phyloP scores from a whole-genome alignment of 176 grass and related monocot species.

The sorghum (Sorghum bicolor) region DNA sequence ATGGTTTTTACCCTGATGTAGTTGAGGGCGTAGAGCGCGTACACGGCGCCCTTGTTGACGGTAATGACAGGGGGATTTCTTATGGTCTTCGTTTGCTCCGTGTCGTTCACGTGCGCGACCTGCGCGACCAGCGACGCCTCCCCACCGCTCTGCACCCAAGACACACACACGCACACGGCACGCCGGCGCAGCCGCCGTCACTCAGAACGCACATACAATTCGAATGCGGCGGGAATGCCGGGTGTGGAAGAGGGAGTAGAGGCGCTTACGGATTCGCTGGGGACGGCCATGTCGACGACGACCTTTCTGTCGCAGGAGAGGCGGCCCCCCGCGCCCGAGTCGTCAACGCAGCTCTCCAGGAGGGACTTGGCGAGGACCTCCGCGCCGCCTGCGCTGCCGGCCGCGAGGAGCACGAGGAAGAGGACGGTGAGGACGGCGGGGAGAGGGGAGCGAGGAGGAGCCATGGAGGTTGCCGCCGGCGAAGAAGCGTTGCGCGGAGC shows the following conservation, averaged over 20 bases:
- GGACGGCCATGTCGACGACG: conserved; percentile 67
- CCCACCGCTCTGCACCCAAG: conserved; percentile 52
- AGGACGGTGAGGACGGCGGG: neutral
- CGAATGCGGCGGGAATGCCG: neutral
- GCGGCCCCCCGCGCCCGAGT: conserved; percentile 33
- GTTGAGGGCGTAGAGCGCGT: conserved; percentile 49
- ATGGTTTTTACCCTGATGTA: conserved; percentile 62
- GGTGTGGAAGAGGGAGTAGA: neutral
- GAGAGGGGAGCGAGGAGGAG: neutral
- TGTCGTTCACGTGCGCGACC: conserved; percentile 52
- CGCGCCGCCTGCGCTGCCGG: neutral
- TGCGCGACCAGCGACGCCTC: conserved; percentile 73
- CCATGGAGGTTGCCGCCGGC: neutral
- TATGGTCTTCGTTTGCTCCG: conserved; percentile 36
- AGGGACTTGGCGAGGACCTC: conserved; percentile 82
- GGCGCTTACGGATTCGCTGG: conserved; percentile 50
- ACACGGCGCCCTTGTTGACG: conserved; percentile 60
- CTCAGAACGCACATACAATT: neutral
- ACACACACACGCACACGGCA: neutral
- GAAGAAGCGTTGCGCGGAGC: neutral
- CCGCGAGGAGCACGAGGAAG: conserved; percentile 1
- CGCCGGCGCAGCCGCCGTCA: neutral
- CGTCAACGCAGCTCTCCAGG: conserved; percentile 40
- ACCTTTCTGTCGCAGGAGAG: conserved; percentile 65
- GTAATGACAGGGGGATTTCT: conserved; percentile 60